Evolutionary conservation across 225 moss, liverwort and hornwort genomes (phyloP).

Genomic region (Marchantia paleacea): DNA sequence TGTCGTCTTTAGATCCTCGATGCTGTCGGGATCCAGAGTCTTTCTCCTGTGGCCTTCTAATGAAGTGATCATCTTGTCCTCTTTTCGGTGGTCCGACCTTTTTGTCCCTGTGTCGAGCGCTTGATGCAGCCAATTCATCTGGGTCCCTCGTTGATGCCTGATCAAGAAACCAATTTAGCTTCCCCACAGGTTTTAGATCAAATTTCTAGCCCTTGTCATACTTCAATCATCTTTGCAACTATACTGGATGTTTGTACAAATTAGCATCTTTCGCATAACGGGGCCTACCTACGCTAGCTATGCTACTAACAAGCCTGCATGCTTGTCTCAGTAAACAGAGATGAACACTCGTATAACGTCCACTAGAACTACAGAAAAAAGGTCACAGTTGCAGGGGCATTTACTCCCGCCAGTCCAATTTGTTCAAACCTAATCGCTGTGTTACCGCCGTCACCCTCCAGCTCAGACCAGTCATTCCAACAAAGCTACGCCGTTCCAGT

Average conservation of each 20-base stretch:
- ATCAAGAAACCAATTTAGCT: slow-evolving; percentile 60
- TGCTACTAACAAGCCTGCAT: slow-evolving; percentile 10
- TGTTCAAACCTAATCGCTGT: slow-evolving; percentile 7
- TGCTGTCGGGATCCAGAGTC: slow-evolving; percentile 49
- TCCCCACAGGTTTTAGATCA: slow-evolving; percentile 38
- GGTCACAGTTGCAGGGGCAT: slow-evolving; percentile 27
- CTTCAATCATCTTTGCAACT: slow-evolving; percentile 24
- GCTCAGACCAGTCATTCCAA: slow-evolving; percentile 17
- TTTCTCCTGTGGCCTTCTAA: slow-evolving; percentile 37
- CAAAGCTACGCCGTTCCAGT: slow-evolving; percentile 1
- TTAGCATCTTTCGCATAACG: slow-evolving; percentile 14
- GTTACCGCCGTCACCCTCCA: slow-evolving; percentile 15
- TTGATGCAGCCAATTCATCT: slow-evolving; percentile 39
- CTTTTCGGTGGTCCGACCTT: slow-evolving; percentile 32
- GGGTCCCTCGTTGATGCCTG: slow-evolving; percentile 51
- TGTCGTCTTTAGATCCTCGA: slow-evolving; percentile 58
- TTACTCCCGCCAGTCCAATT: slow-evolving; percentile 24
- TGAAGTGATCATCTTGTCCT: slow-evolving; percentile 28
- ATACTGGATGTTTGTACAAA: slow-evolving; percentile 9
- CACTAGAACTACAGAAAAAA: slow-evolving; percentile 12
- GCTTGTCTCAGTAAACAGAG: slow-evolving; percentile 20
- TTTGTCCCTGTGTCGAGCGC: slow-evolving; percentile 44
- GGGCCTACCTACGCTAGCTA: slow-evolving; percentile 9
- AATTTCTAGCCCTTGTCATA: slow-evolving; percentile 27
- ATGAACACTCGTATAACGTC: slow-evolving; percentile 1